Evolutionary conservation across 768 basidiomycete genomes (phyloP), one percentile per base, ranked within the genome.

Genomic region (Mrakia blollopis): DNA sequence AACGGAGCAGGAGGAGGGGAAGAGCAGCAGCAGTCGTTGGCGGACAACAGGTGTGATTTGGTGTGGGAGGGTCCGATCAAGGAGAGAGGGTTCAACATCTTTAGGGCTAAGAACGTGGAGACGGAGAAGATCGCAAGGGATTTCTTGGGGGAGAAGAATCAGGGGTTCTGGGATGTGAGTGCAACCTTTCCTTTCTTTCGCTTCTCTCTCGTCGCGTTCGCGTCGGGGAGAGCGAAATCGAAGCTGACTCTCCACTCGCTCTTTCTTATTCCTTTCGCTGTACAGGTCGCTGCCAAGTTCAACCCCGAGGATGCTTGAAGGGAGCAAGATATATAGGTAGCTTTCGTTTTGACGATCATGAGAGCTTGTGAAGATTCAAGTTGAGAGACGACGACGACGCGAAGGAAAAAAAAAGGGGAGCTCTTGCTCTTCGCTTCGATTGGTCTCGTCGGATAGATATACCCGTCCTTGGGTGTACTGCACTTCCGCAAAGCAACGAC

Each of bases 31-130:
- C 85, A 85, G 52, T 90, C 89, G n/a, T 82, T 98, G 81, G 92
- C 91, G 77, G 88, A 93, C 79, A 99, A 99, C 83, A 87, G 88
- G 77, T 98, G 97, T 83, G 90, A 89, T 82, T 83, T 97, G 72
- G 89, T 98, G 10, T 99, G 97, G 96, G 93, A 95, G 82, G 97
- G 97, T 14, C 87, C 89, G 69, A 83, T 97, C 76, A 87, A 92
- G 76, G 94, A 98, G 80, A 86, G 92, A 62, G 86, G 88, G 72
- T 98, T 94, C 84, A 89, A 83, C 81, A 85, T 85, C 74, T 98
- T 97, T 85, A 91, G 89, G 82, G 90, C 91, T 47, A 90, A 82
- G 75, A 84, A 83, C 73, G 83, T 82, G 62, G 85, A 85, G 63
- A 79, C 80, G 65, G 97, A 99, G 83, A 85, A 87, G 32, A 87